Evolutionary conservation across 805 yeast species (phyloP).

Genomic region (Ogataea polymorpha): DNA sequence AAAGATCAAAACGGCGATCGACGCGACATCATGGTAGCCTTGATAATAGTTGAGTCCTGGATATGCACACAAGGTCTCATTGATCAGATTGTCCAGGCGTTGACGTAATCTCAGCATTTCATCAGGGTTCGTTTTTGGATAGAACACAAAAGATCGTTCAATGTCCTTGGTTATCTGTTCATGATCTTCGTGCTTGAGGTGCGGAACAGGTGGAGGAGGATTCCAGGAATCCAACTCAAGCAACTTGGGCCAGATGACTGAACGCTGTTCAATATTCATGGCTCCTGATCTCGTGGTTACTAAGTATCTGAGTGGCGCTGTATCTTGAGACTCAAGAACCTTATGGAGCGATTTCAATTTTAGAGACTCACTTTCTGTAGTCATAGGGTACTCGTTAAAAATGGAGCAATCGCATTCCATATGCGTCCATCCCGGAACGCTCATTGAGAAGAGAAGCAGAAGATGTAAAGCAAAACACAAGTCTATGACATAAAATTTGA

Average conservation of each 20-base stretch:
- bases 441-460: not conserved
- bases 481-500: no score
- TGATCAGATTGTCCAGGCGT: conserved; percentile 43
- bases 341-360: conserved; percentile 38
- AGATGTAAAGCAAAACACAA: not conserved
- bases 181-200: conserved; percentile 61
- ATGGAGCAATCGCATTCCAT: conserved; percentile 47
- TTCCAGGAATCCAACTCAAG: conserved; percentile 31
- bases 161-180: conserved; percentile 79
- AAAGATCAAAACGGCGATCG: conserved; percentile 58
- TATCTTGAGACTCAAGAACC: conserved; percentile 33
- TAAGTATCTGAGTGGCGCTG: conserved; percentile 30
- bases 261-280: conserved; percentile 39
- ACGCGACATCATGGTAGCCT: conserved; percentile 87
- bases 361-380: conserved; percentile 36
- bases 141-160: conserved; percentile 58
- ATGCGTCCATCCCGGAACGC: conserved; percentile 45
- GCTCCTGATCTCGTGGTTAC: conserved; percentile 48
- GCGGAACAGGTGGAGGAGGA: not conserved
- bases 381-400: conserved; percentile 42
- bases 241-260: conserved; percentile 50
- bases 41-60: conserved; percentile 78
- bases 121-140: conserved; percentile 27
- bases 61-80: conserved; percentile 53
- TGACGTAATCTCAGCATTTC: conserved; percentile 35